phyloP scores from a whole-genome alignment of 768 basidiomycete species.

The Suillus spraguei region DNA sequence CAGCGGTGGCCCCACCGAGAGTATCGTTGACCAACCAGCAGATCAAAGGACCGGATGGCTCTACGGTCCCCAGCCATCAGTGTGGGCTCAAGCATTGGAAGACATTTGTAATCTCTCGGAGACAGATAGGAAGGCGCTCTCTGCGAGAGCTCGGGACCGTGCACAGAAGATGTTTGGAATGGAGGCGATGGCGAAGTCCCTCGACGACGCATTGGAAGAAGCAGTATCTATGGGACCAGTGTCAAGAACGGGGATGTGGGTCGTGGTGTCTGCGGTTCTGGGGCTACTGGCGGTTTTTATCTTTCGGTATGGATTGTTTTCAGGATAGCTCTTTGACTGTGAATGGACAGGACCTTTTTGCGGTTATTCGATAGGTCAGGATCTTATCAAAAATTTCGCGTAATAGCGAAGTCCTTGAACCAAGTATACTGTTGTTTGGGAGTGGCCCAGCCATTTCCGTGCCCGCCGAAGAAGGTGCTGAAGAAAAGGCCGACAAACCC shows the following conservation, averaged over 20 bases:
- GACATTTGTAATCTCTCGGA: constrained; percentile 54
- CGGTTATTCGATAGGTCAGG: not conserved
- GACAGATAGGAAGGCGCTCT: constrained; percentile 49
- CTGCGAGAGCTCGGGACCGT: constrained; percentile 56
- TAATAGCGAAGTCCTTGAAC: constrained; percentile 71
- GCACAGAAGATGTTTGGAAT: constrained; percentile 73
- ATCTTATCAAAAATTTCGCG: constrained; percentile 23
- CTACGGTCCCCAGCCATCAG: constrained; percentile 54
- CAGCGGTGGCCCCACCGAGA: constrained; percentile 91
- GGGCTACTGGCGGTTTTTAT: constrained; percentile 28
- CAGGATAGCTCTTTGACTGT: constrained; percentile 6
- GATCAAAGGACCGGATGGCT: constrained; percentile 78
- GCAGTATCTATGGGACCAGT: constrained; percentile 59
- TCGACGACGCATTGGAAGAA: constrained; percentile 58
- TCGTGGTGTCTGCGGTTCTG: constrained; percentile 18
- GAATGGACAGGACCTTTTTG: not conserved
- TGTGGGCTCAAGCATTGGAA: constrained; percentile 72
- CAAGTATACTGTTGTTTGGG: constrained; percentile 75
- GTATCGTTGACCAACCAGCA: constrained; percentile 49
- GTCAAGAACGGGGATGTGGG: constrained; percentile 6
- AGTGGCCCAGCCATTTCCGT: constrained; percentile 64
- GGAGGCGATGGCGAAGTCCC: constrained; percentile 65
- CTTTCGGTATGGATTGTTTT: constrained; percentile 23
- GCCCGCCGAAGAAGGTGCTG: constrained; percentile 83
- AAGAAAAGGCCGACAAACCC: constrained; percentile 69